phyloP scores from a whole-genome alignment of 495 filamentous ascomycete species.

The Ramalina intermedia region DNA sequence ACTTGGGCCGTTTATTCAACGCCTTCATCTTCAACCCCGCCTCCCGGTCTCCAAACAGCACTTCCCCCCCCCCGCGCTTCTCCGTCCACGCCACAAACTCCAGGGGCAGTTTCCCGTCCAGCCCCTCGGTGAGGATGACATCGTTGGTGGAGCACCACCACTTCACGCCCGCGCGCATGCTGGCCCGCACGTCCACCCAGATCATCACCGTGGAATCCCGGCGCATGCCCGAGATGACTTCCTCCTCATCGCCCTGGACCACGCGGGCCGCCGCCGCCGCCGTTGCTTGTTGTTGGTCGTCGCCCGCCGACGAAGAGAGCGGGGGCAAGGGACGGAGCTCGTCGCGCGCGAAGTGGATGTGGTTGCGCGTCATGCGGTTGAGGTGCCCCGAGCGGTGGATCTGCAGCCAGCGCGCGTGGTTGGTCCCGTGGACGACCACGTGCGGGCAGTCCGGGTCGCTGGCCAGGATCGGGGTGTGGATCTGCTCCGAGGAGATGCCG shows the following conservation, averaged over 20 bases:
- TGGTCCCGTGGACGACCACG: conserved; percentile 75
- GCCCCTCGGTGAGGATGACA: conserved; percentile 42
- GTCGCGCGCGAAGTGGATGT: conserved; percentile 74
- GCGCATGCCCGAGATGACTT: conserved; percentile 78
- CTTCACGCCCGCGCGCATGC: conserved; percentile 48
- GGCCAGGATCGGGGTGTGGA: conserved; percentile 51
- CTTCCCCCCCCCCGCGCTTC: conserved; percentile 31
- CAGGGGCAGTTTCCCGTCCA: conserved; percentile 11
- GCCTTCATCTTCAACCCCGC: conserved; percentile 42
- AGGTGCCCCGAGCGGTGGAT: conserved; percentile 65
- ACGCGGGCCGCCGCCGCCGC: neutral
- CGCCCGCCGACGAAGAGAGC: conserved; percentile 11
- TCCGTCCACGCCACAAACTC: conserved; percentile 38
- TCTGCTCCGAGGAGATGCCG: conserved; percentile 47
- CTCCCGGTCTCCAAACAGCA: conserved; percentile 25
- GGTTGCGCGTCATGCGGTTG: conserved; percentile 63
- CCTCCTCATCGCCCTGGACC: conserved; percentile 9
- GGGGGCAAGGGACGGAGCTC: conserved; percentile 30
- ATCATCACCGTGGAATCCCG: conserved; percentile 62
- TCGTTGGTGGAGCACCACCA: conserved; percentile 87
- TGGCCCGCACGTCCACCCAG: conserved; percentile 58
- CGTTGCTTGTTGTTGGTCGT: neutral
- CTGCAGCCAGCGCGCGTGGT: conserved; percentile 53
- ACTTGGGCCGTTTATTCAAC: conserved; percentile 27
- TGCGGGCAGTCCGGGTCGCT: conserved; percentile 16